Conservation (phyloP, 495 filamentous ascomycete species). For the Tricharina praecox region DNA sequence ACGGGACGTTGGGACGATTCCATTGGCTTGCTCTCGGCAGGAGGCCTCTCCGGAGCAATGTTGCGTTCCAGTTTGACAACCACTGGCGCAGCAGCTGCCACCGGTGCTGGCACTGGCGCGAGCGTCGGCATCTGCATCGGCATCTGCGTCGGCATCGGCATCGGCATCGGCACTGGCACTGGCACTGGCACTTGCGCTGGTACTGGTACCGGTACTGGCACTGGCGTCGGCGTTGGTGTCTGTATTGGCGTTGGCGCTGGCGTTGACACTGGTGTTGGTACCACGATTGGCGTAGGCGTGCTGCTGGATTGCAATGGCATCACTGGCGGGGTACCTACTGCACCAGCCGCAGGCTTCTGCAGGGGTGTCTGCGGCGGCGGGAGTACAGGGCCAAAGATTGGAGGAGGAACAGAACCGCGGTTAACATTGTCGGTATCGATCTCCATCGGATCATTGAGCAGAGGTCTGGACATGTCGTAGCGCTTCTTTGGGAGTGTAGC, state of each 20-base stretch:
- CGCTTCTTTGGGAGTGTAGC: constrained; percentile 25
- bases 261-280: background rate
- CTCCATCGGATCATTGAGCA: constrained; percentile 2
- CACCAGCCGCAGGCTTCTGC: constrained; percentile 4
- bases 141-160: too few relatives aligned
- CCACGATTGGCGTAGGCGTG: background rate
- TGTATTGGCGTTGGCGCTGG: background rate
- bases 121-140: too few relatives aligned
- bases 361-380: constrained; percentile 7
- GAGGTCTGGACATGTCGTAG: constrained; percentile 12
- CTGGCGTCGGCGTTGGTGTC: too few relatives aligned
- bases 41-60: background rate
- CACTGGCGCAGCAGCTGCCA: background rate
- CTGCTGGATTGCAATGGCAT: background rate
- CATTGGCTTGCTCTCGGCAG: background rate
- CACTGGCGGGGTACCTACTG: background rate
- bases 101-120: too few relatives aligned
- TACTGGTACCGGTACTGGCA: background rate
- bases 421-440: constrained; percentile 7
- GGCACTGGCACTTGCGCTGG: background rate
- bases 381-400: background rate
- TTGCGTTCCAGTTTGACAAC: too few relatives aligned
- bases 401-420: constrained; percentile 1
- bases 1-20: background rate
- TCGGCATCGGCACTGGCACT: too few relatives aligned